Percentiles rank a stretch among this genome's conserved stretches.
These are phyloP conservation scores for Pythium guiyangense DNA, from an alignment of 352 stramenopile genomes.

Conservation along the genomic window DNA sequence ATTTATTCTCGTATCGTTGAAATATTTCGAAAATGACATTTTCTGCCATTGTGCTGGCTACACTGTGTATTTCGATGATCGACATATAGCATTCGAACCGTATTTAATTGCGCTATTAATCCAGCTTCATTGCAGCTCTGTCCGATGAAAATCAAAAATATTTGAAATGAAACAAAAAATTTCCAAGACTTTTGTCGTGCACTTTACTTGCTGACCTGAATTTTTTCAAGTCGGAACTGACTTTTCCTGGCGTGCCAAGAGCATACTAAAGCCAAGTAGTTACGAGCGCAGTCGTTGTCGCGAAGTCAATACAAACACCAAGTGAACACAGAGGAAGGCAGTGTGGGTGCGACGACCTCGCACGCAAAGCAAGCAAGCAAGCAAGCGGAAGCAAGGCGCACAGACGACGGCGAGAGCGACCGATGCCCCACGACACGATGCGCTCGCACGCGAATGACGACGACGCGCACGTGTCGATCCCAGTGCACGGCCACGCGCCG, in stretches of 20 bases:
- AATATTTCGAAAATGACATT: no score
- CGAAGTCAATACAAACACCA: constrained; percentile 1
- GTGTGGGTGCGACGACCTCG: neutral
- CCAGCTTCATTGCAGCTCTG: no score
- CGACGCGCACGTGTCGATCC: constrained; percentile 21
- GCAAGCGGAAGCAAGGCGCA: neutral
- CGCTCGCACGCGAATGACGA: constrained; percentile 7
- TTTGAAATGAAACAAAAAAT: no score
- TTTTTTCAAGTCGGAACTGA: constrained; percentile 1
- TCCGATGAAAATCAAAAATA: no score
- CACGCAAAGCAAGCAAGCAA: no score
- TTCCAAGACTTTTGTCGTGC: no score
- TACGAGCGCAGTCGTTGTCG: neutral
- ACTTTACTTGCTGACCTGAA: no score
- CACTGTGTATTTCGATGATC: no score
- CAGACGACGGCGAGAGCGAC: neutral
- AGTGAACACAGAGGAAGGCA: neutral
- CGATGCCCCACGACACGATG: constrained; percentile 9
- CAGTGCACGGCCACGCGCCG: constrained; percentile 27
- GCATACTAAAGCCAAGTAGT: neutral
- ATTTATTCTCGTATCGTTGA: no score
- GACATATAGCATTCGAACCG: no score
- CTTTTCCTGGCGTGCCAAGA: constrained; percentile 1
- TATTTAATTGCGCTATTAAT: no score
- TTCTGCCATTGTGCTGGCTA: no score